Evolutionary conservation across 352 stramenopile genomes (phyloP).

Genomic region (Globisporangium paddicum): DNA sequence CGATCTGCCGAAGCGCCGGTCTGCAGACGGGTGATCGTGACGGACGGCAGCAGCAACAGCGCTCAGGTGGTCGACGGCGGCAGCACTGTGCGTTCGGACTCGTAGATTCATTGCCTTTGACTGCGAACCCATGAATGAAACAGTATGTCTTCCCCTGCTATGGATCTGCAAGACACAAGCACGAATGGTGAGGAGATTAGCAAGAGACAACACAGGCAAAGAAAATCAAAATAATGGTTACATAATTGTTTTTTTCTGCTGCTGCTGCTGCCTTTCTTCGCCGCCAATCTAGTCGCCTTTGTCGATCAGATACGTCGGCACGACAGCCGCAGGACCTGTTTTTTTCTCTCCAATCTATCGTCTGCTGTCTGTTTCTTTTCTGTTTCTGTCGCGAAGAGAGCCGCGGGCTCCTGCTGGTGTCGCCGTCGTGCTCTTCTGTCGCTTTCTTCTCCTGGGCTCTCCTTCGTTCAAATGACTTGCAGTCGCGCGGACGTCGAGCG

Average conservation of each 20-base stretch:
- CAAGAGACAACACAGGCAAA: not conserved
- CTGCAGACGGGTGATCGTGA: not conserved
- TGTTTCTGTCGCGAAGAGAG: conserved; percentile 3
- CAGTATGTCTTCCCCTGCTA: not conserved
- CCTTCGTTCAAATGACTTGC: conserved; percentile 9
- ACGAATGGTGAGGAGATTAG: not conserved
- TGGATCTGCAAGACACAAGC: not conserved
- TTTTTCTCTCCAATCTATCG: conserved; percentile 11
- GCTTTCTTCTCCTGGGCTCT: conserved; percentile 1
- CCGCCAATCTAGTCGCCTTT: not conserved
- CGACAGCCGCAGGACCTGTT: conserved; percentile 5
- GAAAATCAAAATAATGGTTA: conserved; percentile 15
- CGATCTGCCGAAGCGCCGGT: not conserved
- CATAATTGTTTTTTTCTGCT: conserved; percentile 8
- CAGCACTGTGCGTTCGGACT: not conserved
- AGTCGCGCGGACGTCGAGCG: not conserved
- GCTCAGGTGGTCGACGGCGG: not conserved
- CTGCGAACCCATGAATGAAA: not conserved
- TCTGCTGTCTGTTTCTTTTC: not conserved
- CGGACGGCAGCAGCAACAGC: not conserved
- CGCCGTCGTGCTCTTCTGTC: not conserved
- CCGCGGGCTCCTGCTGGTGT: not conserved
- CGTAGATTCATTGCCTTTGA: not conserved
- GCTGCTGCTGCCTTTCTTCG: not conserved
- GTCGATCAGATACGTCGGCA: not conserved